Evolutionary conservation across 1,139 yeast genomes (phyloP).

Genomic region (Yamadazyma sp.): DNA sequence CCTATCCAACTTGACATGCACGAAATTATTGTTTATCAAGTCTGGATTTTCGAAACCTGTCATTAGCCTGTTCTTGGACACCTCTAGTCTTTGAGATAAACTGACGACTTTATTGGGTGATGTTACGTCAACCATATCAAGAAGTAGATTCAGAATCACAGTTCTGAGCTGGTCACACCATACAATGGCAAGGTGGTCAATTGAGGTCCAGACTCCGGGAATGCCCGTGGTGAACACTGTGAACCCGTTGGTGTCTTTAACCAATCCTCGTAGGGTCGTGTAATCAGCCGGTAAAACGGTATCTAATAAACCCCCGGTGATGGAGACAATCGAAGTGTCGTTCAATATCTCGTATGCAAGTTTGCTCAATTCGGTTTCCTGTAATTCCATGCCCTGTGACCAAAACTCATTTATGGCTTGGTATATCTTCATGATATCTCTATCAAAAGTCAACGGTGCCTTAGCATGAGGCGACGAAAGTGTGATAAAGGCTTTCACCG

Average conservation of each 20-base stretch:
- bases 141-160: slow-evolving; percentile 56
- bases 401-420: slow-evolving; percentile 77
- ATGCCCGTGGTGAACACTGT: slow-evolving; percentile 83
- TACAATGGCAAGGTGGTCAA: slow-evolving; percentile 93
- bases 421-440: slow-evolving; percentile 76
- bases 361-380: slow-evolving; percentile 18
- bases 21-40: background rate
- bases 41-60: slow-evolving; percentile 11
- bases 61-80: slow-evolving; percentile 50
- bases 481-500: slow-evolving; percentile 83
- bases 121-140: slow-evolving; percentile 59
- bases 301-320: slow-evolving; percentile 90
- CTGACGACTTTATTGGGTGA: slow-evolving; percentile 50
- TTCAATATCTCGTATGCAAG: slow-evolving; percentile 41
- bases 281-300: slow-evolving; percentile 90
- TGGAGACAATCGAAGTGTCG: slow-evolving; percentile 62
- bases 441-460: slow-evolving; percentile 94
- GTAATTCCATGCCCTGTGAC: slow-evolving; percentile 27
- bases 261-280: slow-evolving; percentile 68
- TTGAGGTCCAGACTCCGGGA: slow-evolving; percentile 91
- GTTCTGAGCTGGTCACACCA: slow-evolving; percentile 93
- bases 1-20: slow-evolving; percentile 2
- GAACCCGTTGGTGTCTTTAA: slow-evolving; percentile 77
- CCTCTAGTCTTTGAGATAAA: slow-evolving; percentile 55
- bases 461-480: slow-evolving; percentile 91